Evolutionary conservation across 192 early-diverging fungal genomes (phyloP).

Genomic region (Coemansia furcata): DNA sequence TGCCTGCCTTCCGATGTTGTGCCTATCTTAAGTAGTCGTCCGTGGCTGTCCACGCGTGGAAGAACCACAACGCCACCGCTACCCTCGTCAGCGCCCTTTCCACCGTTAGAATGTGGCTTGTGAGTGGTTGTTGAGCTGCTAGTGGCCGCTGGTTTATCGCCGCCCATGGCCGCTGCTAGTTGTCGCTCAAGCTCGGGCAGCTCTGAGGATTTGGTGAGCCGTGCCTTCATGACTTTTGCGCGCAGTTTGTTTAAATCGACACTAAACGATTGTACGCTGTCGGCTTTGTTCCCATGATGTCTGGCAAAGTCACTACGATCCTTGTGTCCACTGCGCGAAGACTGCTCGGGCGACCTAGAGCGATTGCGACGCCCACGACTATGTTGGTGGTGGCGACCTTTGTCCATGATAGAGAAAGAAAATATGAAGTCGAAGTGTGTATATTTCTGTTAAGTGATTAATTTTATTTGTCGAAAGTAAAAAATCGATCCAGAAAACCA

Average conservation of each 20-base stretch:
- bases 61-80: constrained; percentile 25
- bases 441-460: not conserved
- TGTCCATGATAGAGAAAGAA: not conserved
- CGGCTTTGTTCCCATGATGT: not conserved
- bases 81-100: constrained; percentile 4
- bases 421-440: not conserved
- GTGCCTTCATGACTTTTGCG: constrained; percentile 78
- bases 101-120: not conserved
- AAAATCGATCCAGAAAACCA: not conserved
- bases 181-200: constrained; percentile 65
- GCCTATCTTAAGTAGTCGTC: constrained; percentile 15
- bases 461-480: not conserved
- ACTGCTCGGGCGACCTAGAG: not conserved
- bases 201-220: constrained; percentile 64
- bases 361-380: not conserved
- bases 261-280: constrained; percentile 7
- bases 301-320: not conserved
- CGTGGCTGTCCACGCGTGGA: constrained; percentile 44
- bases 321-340: not conserved
- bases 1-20: not conserved
- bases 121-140: not conserved
- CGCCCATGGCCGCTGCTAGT: constrained; percentile 61
- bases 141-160: constrained; percentile 19
- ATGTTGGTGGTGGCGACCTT: not conserved
- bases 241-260: constrained; percentile 82